Percentiles rank a stretch among this genome's conserved stretches.
phyloP scores from a whole-genome alignment of 805 yeast genomes.

The Nematodospora valgi region DNA sequence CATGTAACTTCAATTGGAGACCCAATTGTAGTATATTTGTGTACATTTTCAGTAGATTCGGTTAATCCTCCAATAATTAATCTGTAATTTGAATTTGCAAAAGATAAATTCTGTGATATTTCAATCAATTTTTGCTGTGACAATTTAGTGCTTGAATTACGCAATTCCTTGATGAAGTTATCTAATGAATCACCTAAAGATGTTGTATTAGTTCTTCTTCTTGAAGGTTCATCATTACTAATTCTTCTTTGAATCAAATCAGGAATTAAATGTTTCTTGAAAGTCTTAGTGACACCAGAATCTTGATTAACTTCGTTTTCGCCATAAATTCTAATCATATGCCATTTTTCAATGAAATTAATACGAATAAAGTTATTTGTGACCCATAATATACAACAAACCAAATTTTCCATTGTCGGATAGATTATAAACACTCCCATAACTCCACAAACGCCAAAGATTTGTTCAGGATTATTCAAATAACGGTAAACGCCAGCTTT shows the following conservation, averaged over 20 bases:
- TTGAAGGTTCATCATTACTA: conserved; percentile 16
- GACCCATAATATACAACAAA: conserved; percentile 57
- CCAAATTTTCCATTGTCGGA: conserved; percentile 50
- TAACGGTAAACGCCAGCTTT: conserved; percentile 81
- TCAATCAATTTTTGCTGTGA: conserved; percentile 35
- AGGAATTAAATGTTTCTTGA: conserved; percentile 40
- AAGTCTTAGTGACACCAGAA: conserved; percentile 44
- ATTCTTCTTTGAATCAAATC: conserved; percentile 33
- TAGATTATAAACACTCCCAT: conserved; percentile 70
- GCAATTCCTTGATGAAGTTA: conserved; percentile 40
- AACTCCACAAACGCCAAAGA: conserved; percentile 73
- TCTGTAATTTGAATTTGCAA: conserved; percentile 34
- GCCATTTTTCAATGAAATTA: conserved; percentile 72
- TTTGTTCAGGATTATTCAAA: conserved; percentile 77
- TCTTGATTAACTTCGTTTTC: conserved; percentile 55
- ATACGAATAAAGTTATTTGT: conserved; percentile 62
- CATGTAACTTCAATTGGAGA: conserved; percentile 52
- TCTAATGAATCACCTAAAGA: conserved; percentile 45
- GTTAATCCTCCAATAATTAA: conserved; percentile 22
- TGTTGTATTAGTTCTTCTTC: conserved; percentile 30
- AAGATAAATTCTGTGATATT: conserved; percentile 37
- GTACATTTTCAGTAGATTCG: conserved; percentile 4
- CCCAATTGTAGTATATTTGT: conserved; percentile 38
- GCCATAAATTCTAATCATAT: conserved; percentile 75
- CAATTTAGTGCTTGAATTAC: conserved; percentile 29